Percentiles rank a stretch among this genome's conserved stretches.
Evolutionary conservation across 2,329 filamentous ascomycete species (phyloP).

Genomic region (Aschersonia sp.): DNA sequence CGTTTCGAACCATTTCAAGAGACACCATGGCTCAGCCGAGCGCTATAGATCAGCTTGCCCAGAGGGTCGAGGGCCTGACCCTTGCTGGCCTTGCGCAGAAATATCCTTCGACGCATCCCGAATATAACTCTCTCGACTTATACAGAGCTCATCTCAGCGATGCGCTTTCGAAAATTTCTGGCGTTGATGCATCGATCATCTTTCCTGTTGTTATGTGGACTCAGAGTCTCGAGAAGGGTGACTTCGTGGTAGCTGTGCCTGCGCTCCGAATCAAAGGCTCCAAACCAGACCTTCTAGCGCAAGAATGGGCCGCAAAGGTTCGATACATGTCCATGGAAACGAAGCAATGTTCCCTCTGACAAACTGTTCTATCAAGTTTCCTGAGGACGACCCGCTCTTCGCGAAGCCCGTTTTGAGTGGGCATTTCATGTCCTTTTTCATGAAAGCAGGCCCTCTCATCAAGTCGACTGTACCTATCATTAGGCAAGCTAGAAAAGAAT

Average conservation of each 20-base stretch:
- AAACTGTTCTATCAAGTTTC: conserved; percentile 36
- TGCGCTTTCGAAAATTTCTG: conserved; percentile 52
- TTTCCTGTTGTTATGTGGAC: conserved; percentile 70
- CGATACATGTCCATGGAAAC: background rate
- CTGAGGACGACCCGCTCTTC: conserved; percentile 59
- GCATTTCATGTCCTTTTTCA: conserved; percentile 66
- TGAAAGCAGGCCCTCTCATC: conserved; percentile 54
- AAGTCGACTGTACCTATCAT: conserved; percentile 56
- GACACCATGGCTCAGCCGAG: conserved; percentile 1
- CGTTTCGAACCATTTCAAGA: background rate
- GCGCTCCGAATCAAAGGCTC: conserved; percentile 64
- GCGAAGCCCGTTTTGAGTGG: conserved; percentile 53
- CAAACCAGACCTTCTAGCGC: conserved; percentile 47
- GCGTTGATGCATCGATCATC: conserved; percentile 55
- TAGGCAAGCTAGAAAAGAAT: conserved; percentile 43
- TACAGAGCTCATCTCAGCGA: conserved; percentile 66
- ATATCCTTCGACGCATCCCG: conserved; percentile 47
- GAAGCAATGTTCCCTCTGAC: too few species aligned
- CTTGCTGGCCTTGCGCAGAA: conserved; percentile 1
- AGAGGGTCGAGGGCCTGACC: conserved; percentile 5
- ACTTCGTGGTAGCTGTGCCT: conserved; percentile 63
- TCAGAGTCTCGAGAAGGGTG: conserved; percentile 64
- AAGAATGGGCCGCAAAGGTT: conserved; percentile 48
- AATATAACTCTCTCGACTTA: conserved; percentile 62
- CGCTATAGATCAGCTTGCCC: conserved; percentile 3